Conservation (phyloP, 768 basidiomycete genomes). For the Tricholoma hemisulphureum region DNA sequence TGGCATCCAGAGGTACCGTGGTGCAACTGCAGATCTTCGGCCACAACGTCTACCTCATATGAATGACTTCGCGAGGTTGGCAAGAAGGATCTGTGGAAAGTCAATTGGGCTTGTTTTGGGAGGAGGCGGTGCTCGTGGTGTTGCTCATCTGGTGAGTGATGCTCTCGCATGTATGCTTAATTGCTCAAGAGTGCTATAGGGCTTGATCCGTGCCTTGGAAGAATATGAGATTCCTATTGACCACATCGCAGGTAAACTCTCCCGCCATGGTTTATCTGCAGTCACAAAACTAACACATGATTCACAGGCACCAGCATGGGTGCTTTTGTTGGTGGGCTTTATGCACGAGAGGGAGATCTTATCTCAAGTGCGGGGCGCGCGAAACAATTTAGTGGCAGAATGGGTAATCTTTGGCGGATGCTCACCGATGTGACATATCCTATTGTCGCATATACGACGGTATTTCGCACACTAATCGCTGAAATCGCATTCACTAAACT, state of each 20-base stretch:
- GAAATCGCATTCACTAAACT: background rate
- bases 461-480: conserved; percentile 22
- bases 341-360: conserved; percentile 91
- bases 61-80: conserved; percentile 91
- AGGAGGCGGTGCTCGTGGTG: conserved; percentile 92
- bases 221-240: conserved; percentile 94
- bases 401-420: conserved; percentile 94
- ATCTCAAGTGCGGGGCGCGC: conserved; percentile 81
- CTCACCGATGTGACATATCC: conserved; percentile 93
- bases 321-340: conserved; percentile 88
- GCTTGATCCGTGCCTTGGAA: conserved; percentile 88
- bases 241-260: conserved; percentile 72
- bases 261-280: background rate
- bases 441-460: conserved; percentile 88
- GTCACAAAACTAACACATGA: conserved; percentile 3
- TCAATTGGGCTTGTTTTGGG: conserved; percentile 94
- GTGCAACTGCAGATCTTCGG: conserved; percentile 55
- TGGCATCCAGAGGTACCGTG: conserved; percentile 84
- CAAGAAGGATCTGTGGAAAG: conserved; percentile 86
- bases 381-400: conserved; percentile 88
- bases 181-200: conserved; percentile 45
- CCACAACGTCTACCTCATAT: conserved; percentile 78
- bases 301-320: conserved; percentile 81
- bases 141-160: conserved; percentile 39
- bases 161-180: background rate